Percentiles rank a stretch among this genome's conserved stretches.
Conservation (phyloP, 345 rosid genomes). For the Camelina neglecta region DNA sequence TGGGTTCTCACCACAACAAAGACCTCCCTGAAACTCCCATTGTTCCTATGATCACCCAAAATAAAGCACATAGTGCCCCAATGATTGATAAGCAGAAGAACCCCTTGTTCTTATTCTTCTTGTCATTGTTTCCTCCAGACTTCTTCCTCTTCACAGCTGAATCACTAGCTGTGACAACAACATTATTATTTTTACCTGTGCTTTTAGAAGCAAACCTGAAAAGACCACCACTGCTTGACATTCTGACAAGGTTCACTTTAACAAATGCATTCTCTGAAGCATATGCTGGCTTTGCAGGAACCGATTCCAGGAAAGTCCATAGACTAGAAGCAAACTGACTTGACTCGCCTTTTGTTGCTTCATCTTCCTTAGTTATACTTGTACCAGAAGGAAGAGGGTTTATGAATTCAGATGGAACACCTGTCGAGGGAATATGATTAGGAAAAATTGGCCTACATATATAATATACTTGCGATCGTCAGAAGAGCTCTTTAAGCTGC, state of each 20-base stretch:
- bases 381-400: constrained; percentile 22
- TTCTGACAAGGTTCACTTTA: constrained; percentile 65
- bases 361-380: constrained; percentile 11
- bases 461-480: too few species aligned
- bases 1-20: constrained; percentile 35
- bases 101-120: constrained; percentile 38
- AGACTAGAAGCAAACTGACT: constrained; percentile 66
- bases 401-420: constrained; percentile 25
- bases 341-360: constrained; percentile 30
- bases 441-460: neutral
- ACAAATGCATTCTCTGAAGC: constrained; percentile 71
- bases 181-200: constrained; percentile 1
- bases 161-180: constrained; percentile 24
- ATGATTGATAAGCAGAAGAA: constrained; percentile 58
- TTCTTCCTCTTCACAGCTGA: constrained; percentile 44
- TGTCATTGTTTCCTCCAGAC: constrained; percentile 35
- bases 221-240: constrained; percentile 75
- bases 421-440: constrained; percentile 16
- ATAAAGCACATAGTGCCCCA: constrained; percentile 66
- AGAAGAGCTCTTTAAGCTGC: too few species aligned
- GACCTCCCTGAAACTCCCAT: constrained; percentile 51
- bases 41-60: constrained; percentile 66
- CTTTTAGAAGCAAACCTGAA: constrained; percentile 48
- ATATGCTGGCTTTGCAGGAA: constrained; percentile 84
- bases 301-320: constrained; percentile 83